Base-by-base conservation (phyloP, 2,329 filamentous ascomycete genomes). In the Dendrostoma leiphaemia region DNA sequence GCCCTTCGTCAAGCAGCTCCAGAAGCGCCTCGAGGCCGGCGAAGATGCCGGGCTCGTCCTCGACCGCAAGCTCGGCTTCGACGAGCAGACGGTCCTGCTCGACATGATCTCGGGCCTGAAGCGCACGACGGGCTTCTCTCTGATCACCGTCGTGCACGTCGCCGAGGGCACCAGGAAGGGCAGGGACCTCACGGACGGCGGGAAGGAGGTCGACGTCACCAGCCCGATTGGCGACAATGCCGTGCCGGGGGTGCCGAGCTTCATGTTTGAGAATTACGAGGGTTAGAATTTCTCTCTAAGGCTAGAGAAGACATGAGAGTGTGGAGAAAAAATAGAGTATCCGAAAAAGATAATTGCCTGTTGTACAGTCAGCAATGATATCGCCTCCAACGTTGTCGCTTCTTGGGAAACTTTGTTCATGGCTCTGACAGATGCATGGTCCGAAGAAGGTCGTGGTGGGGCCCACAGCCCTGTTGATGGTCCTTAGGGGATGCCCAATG, bases 1-100 rank as follows among this genome's bases (percentile, higher is more conserved):
- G 93, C 94, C 94, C 0, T 97, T 97, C 67, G 86, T 97, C 47
- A 92, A 97, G 74, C 74, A 71, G 6, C 77, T 97, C 57, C 97
- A 97, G 86, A 89, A 83, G 71, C 84, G 90, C 49, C 81, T 99
- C 53, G 79, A 91, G 54, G 78, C 80, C 47, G 88, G 89, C 58
- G 84, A 93, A 72, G 74, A 78, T 13, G 75, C 83, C 2, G 77
- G 81, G 23, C 78, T 74, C 2, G 90, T 97, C 9, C 86, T 97
- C 65, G 85, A 93, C 67, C 82, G 91, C 61, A 90, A 93, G 73
- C 78, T 99, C 58, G 80, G 84, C 1, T 99, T 97, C 70, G 87
- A 97, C 64, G 94, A 99, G 77, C 78, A 85, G 45, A 79, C 81
- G 56, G 88, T 87, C 31, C 77, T 97, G 53, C 70, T 77, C 51